phyloP scores from a whole-genome alignment of 371 early-diverging fungal species.

The Mucor irregularis region DNA sequence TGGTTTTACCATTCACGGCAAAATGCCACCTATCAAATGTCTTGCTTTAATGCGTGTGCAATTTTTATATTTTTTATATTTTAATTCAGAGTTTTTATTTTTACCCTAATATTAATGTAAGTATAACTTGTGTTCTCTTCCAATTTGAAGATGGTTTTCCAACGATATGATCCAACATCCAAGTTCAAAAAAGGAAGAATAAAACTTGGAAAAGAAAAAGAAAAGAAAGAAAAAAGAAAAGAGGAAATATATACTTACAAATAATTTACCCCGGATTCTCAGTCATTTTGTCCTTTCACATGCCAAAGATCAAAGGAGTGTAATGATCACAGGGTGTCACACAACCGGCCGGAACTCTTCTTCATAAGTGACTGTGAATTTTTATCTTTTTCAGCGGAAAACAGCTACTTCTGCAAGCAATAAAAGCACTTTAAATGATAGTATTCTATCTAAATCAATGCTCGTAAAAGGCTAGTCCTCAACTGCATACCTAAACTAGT shows the following conservation, averaged over 20 bases:
- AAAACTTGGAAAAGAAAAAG: not conserved
- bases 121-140: slow-evolving; percentile 78
- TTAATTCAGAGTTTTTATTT: too few relatives aligned
- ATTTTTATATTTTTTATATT: too few relatives aligned
- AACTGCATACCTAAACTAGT: too few relatives aligned
- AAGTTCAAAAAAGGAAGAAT: not conserved
- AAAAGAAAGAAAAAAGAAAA: not conserved
- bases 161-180: slow-evolving; percentile 88
- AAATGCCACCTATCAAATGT: slow-evolving; percentile 37
- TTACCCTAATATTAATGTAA: slow-evolving; percentile 67
- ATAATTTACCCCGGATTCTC: slow-evolving; percentile 9
- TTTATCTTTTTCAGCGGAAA: too few relatives aligned
- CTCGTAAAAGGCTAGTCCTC: too few relatives aligned
- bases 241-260: not conserved
- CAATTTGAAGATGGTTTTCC: slow-evolving; percentile 92
- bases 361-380: too few relatives aligned
- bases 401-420: too few relatives aligned
- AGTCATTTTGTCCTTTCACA: slow-evolving; percentile 1
- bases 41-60: not conserved
- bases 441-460: too few relatives aligned
- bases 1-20: slow-evolving; percentile 34
- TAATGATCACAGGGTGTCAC: too few relatives aligned
- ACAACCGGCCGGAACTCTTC: too few relatives aligned
- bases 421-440: too few relatives aligned
- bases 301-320: slow-evolving; percentile 1